These are phyloP conservation scores for Leptographium procerum DNA, from an alignment of 2,329 filamentous ascomycete genomes.

Conservation along the genomic window DNA sequence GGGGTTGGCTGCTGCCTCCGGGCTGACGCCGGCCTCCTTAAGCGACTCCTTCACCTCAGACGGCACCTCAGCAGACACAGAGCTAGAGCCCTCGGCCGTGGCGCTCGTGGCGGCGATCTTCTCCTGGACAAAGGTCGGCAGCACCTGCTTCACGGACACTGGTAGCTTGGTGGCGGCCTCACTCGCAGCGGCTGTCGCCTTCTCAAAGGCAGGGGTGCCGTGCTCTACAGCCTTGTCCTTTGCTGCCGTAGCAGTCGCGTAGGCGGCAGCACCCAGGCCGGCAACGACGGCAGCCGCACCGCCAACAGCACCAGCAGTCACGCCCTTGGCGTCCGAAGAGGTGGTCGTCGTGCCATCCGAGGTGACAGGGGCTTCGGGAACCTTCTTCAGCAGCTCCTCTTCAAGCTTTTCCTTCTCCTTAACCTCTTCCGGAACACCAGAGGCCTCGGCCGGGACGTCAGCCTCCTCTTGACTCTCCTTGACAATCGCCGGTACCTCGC, in stretches of 20 bases:
- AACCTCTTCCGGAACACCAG: conserved; percentile 52
- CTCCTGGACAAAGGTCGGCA: conserved; percentile 39
- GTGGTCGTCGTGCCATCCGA: conserved; percentile 35
- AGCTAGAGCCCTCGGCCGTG: conserved; percentile 27
- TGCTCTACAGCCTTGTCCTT: conserved; percentile 27
- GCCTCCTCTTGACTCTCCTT: conserved; percentile 62
- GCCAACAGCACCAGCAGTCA: conserved; percentile 4
- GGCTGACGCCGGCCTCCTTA: conserved; percentile 43
- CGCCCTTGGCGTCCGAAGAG: background rate
- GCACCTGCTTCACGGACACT: conserved; percentile 38
- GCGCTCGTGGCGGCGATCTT: conserved; percentile 30
- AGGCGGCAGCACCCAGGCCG: conserved; percentile 19
- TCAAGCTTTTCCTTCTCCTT: conserved; percentile 61
- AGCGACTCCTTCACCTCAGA: conserved; percentile 47
- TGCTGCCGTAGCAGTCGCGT: conserved; percentile 18
- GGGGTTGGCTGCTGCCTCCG: conserved; percentile 61
- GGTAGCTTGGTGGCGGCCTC: conserved; percentile 35
- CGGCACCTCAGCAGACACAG: conserved; percentile 39
- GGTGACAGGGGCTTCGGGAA: conserved; percentile 47
- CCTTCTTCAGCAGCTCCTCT: conserved; percentile 56
- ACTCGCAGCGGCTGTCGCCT: background rate
- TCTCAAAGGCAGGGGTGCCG: background rate
- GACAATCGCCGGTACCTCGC: conserved; percentile 43
- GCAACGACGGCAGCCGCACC: conserved; percentile 26
- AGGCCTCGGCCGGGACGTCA: conserved; percentile 53